Evolutionary conservation across 2,329 filamentous ascomycete species (phyloP).

Genomic region (Rachicladosporium sp.): DNA sequence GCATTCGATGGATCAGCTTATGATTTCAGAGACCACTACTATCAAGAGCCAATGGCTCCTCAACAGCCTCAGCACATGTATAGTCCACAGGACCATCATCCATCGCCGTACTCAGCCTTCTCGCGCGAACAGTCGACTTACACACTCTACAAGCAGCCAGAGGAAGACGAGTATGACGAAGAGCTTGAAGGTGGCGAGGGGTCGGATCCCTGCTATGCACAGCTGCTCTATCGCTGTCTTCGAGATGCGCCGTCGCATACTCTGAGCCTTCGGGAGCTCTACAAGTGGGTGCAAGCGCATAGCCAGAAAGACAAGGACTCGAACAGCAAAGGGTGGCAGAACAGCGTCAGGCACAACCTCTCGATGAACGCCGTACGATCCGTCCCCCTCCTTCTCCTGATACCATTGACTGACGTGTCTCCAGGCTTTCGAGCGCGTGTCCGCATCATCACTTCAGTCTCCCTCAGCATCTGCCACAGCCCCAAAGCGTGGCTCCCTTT

Average conservation of each 20-base stretch:
- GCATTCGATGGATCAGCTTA: too few species aligned
- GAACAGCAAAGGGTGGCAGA: constrained; percentile 64
- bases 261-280: constrained; percentile 76
- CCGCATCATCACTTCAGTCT: constrained; percentile 14
- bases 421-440: constrained; percentile 45
- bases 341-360: constrained; percentile 88
- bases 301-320: constrained; percentile 60
- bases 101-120: too few species aligned
- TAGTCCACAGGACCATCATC: too few species aligned
- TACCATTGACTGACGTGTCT: not conserved
- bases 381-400: too few species aligned
- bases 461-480: constrained; percentile 20
- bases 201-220: constrained; percentile 48
- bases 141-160: not conserved
- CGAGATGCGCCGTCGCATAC: constrained; percentile 52
- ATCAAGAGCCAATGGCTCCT: too few species aligned
- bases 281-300: constrained; percentile 76
- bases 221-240: constrained; percentile 67
- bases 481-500: constrained; percentile 57
- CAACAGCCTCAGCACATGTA: too few species aligned
- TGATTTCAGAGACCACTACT: too few species aligned
- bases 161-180: constrained; percentile 2
- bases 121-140: too few species aligned
- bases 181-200: constrained; percentile 8
- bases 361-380: constrained; percentile 76